phyloP scores from a whole-genome alignment of 2,329 filamentous ascomycete species.

The Colletotrichum sp. region DNA sequence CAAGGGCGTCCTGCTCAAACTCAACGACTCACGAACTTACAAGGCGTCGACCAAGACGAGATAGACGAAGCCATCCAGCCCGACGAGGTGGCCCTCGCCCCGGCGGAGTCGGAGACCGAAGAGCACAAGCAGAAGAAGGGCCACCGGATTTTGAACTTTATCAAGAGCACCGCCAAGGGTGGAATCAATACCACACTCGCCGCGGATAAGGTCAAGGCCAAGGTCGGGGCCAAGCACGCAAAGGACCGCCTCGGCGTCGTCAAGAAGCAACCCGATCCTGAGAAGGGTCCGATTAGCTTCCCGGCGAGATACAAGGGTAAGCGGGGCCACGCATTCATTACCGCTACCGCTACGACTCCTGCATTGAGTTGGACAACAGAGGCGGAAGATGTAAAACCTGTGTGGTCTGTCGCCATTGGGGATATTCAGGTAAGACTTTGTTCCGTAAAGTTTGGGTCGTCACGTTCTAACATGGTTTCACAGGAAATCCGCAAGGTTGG shows the following conservation, averaged over 20 bases:
- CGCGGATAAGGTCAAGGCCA: constrained; percentile 74
- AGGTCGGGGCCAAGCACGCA: constrained; percentile 63
- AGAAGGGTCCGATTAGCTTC: constrained; percentile 77
- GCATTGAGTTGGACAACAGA: constrained; percentile 70
- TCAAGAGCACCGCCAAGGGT: constrained; percentile 74
- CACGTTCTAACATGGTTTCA: neutral
- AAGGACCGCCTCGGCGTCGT: constrained; percentile 76
- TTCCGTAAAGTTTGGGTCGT: accelerated
- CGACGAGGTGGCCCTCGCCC: constrained; percentile 39
- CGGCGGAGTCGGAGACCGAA: constrained; percentile 55
- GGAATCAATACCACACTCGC: constrained; percentile 75
- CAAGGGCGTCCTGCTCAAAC: accelerated
- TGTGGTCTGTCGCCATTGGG: constrained; percentile 73
- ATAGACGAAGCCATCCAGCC: constrained; percentile 65
- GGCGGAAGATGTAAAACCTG: constrained; percentile 57
- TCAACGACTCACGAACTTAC: constrained; percentile 25
- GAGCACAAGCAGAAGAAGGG: constrained; percentile 45
- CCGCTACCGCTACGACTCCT: constrained; percentile 68
- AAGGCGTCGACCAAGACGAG: constrained; percentile 64
- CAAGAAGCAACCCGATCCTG: constrained; percentile 41
- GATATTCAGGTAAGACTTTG: constrained; percentile 56
- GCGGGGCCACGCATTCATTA: constrained; percentile 75
- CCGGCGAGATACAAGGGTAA: constrained; percentile 72
- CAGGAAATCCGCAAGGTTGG: constrained; percentile 78
- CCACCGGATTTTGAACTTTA: constrained; percentile 62